Evolutionary conservation across 345 rosid species (phyloP), one percentile per base, ranked within the genome.

Genomic region (Boechera stricta): DNA sequence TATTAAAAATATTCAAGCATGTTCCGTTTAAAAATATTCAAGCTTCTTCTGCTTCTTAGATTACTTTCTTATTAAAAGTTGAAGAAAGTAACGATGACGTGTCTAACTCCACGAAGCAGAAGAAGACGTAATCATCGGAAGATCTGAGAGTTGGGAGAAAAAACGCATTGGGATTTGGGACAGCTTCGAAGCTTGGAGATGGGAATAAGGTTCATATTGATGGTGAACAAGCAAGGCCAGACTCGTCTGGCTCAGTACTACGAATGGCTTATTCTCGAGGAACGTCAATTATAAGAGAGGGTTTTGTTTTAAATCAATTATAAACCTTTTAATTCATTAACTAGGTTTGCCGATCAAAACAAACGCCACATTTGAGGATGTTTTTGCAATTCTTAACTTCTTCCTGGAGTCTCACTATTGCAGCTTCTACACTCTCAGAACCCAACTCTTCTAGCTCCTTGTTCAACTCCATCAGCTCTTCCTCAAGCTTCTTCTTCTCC

Each of bases 211-310:
- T 95, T 95, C 85, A 84, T 95, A 82, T 67, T 95, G 77, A 95
- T 92, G 99, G 99, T 95, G 82, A 95, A 95, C 91, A 92, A 95
- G 82, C 98, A 95, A 85, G 98, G 99, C 6, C 99, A 95, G 80
- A 90, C 97, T 24, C 97, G 97, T 64, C 90, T 95, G 1, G 98
- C 99, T 66, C 99, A 93, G 70, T 93, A 95, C 84, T 95, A 95
- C 79, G 99, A 93, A 64, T 95, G 97, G 98, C 92, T 95, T 16
- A 93, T 93, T 49, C 97, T 93, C 49, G 99, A 93, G 69, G 99
- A 95, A 81, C 90, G 96, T 55, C 1, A 21, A 21, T 21, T 21
- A 21, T 21, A 21, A 21, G 21, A 21, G 21, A 21, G 21, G 21
- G 21, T 21, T 21, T 21, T 21, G 21, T 21, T 21, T 21, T 21